Base-by-base conservation (phyloP, 257 asterid genomes). In the Solanum etuberosum region DNA sequence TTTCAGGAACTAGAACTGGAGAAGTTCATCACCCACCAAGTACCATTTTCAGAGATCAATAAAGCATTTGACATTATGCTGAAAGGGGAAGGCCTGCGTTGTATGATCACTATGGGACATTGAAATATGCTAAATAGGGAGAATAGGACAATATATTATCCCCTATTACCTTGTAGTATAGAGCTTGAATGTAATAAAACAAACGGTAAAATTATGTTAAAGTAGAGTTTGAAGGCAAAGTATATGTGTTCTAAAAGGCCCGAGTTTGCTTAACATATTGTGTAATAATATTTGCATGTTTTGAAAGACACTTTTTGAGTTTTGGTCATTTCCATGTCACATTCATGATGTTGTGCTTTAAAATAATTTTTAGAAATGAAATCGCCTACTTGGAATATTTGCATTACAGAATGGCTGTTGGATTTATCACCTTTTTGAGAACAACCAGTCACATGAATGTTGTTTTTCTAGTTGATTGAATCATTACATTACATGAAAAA, bases 31-130 rank as follows among this genome's bases (percentile, higher is more conserved):
- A 91, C 93, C 29, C 93, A 88, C 63, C 85, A 90, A 68, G 85
- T 89, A 10, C 42, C 91, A 10, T 91, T 91, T 67, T 21, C 90
- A 2, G 93, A 91, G 82, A 91, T 91, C 46, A 91, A 91, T 89
- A 91, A 88, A 73, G 92, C 92, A 5, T 90, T 91, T 82, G 93
- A 91, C 15, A 87, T 78, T 67, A 91, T 90, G 92, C 88, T 90
- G 7, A 82, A 82, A 46, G 93, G 93, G 1, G 92, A 91, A 88
- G 81, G 92, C 40, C 85, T 91, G 23, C 91, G 93, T 12, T 90
- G 93, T 84, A 80, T 91, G 18, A 91, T 90, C 43, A 63, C 87
- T 5, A 86, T 91, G 93, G 90, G 85, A 11, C 63, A 46, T 46
- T 84, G 84, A 84, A 72, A 16, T n/a, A 11, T 73, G 31, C 37